Conservation (phyloP, 257 asterid genomes). For the Plantago elongata region DNA sequence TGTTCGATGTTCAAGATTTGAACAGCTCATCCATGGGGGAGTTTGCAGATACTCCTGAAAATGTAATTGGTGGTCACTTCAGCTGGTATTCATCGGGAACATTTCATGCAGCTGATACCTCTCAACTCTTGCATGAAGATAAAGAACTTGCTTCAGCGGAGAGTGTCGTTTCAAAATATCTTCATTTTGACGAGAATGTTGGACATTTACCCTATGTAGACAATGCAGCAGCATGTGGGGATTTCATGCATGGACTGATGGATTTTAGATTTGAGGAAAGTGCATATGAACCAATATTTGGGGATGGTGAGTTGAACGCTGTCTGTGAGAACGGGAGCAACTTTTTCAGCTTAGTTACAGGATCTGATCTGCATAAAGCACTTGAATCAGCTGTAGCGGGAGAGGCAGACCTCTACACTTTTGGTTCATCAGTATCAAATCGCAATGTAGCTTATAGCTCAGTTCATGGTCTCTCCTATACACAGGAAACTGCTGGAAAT, state of each 20-base stretch:
- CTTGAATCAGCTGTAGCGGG: slow-evolving; percentile 33
- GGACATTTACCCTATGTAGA: slow-evolving; percentile 28
- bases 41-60: slow-evolving; percentile 22
- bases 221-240: slow-evolving; percentile 18
- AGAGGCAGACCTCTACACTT: slow-evolving; percentile 15
- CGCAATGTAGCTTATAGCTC: slow-evolving; percentile 25
- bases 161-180: slow-evolving; percentile 21
- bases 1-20: slow-evolving; percentile 34
- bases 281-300: slow-evolving; percentile 17
- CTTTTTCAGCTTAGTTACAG: slow-evolving; percentile 35
- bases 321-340: slow-evolving; percentile 23
- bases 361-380: slow-evolving; percentile 45
- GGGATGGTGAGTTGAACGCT: slow-evolving; percentile 25
- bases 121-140: slow-evolving; percentile 34
- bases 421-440: slow-evolving; percentile 24
- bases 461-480: slow-evolving; percentile 19
- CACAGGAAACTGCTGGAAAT: slow-evolving; percentile 25
- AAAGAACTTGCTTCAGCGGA: slow-evolving; percentile 25
- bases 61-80: slow-evolving; percentile 26
- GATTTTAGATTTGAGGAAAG: slow-evolving; percentile 32
- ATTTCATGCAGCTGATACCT: slow-evolving; percentile 28
- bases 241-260: slow-evolving; percentile 27
- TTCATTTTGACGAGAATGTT: slow-evolving; percentile 33
- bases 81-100: slow-evolving; percentile 26
- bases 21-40: slow-evolving; percentile 26